Evolutionary conservation across 2,329 filamentous ascomycete species (phyloP), one percentile per base, ranked within the genome.

Genomic region (Arthroderma sp.): DNA sequence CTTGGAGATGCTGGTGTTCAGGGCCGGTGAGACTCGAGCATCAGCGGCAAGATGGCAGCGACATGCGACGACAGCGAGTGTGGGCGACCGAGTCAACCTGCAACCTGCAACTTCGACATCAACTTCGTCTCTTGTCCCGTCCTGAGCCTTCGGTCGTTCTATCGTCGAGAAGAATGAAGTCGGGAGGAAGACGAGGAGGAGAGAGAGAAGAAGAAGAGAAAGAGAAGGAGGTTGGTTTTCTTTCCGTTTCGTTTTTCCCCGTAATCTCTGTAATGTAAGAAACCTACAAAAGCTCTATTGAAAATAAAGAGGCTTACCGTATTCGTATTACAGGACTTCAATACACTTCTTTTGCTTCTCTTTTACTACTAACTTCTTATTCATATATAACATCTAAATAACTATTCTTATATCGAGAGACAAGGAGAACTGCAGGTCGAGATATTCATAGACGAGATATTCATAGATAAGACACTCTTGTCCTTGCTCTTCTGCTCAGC

Each of bases 181-280:
- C 19, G 43, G 11, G 43, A 28, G 21, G 2, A n/a, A 28, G 19
- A n/a, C 37, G 39, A 38, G 38, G 23, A 21, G 19, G 31, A 54
- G 57, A 19, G 37, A 55, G 54, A 49, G 59, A 57, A 51, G 55
- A 44, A 25, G 15, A 44, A 44, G 21, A 44, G 21, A 9, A 13
- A 44, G 9, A 44, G 44, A 19, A 15, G 25, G 44, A 51, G 25
- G 44, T 49, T 49, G 44, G 35, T 38, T 38, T 38, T 3, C 7
- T 31, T 7, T 31, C 4, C 28, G 4, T 7, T 38, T 51, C 15
- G 8, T 15, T 33, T 51, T 31, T 17, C 19, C 44, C 25, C 44
- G 44, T 51, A 33, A 51, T 19, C 9, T 19, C 44, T 8, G 44
- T 51, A 51, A 51, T 33, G 4, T 23, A 33, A 25, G 23, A 49